Percentiles rank a stretch among this genome's conserved stretches.
phyloP scores from a whole-genome alignment of 805 yeast genomes.

The Candida suzukii region DNA sequence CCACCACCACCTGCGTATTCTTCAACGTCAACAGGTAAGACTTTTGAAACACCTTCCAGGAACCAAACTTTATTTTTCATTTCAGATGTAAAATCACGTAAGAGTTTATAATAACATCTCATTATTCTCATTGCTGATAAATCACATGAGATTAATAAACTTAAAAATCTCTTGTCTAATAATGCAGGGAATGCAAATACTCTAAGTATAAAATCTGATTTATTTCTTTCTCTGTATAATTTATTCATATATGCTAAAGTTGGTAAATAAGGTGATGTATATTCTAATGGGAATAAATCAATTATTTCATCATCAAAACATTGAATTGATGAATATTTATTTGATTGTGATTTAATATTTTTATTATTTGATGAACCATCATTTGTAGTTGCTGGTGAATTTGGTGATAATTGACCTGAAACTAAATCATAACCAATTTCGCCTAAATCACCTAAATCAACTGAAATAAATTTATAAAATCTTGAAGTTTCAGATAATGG shows the following conservation, averaged over 20 bases:
- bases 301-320: constrained; percentile 84
- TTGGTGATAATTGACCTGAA: constrained; percentile 26
- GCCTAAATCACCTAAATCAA: constrained; percentile 84
- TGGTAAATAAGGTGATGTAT: constrained; percentile 78
- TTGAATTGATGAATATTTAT: constrained; percentile 48
- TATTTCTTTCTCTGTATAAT: constrained; percentile 71
- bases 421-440: constrained; percentile 42
- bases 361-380: background rate
- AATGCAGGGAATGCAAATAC: constrained; percentile 92
- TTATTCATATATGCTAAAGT: constrained; percentile 83
- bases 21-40: constrained; percentile 87
- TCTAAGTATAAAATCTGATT: constrained; percentile 78
- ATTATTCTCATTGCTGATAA: constrained; percentile 83
- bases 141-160: constrained; percentile 78
- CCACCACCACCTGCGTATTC: constrained; percentile 88
- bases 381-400: background rate
- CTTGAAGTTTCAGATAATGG: constrained; percentile 68
- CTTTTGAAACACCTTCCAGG: constrained; percentile 83
- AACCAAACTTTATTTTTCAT: constrained; percentile 92
- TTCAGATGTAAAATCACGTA: constrained; percentile 76
- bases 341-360: constrained; percentile 5
- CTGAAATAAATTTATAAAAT: constrained; percentile 67
- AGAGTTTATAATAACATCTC: constrained; percentile 77
- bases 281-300: constrained; percentile 80
- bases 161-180: constrained; percentile 72